phyloP scores from a whole-genome alignment of 2,329 filamentous ascomycete genomes.

The Cytospora schulzeri region DNA sequence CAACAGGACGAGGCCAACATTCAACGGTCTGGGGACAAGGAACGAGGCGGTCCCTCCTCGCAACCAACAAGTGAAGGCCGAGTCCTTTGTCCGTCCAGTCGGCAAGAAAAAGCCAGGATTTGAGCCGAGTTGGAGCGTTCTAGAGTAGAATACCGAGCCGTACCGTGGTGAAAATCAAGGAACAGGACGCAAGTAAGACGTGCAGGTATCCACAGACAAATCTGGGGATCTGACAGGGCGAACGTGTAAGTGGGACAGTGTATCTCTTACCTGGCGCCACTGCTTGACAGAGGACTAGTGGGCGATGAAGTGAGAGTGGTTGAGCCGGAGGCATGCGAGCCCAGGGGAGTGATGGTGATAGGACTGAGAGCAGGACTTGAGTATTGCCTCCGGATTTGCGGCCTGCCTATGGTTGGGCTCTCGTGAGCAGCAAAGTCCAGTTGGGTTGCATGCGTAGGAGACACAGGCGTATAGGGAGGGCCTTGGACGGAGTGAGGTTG shows the following conservation, averaged over 20 bases:
- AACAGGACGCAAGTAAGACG: not conserved
- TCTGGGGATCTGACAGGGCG: not conserved
- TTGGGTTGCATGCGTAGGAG: slow-evolving; percentile 25
- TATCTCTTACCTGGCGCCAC: slow-evolving; percentile 32
- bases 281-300: slow-evolving; percentile 26
- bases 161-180: slow-evolving; percentile 13
- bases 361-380: slow-evolving; percentile 29
- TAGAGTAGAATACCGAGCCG: slow-evolving; percentile 10
- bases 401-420: slow-evolving; percentile 51
- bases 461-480: slow-evolving; percentile 24
- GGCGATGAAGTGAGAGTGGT: slow-evolving; percentile 18
- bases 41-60: slow-evolving; percentile 10
- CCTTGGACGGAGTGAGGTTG: slow-evolving; percentile 6
- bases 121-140: not conserved
- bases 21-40: slow-evolving; percentile 24
- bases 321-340: slow-evolving; percentile 30
- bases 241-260: slow-evolving; percentile 8
- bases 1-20: slow-evolving; percentile 31
- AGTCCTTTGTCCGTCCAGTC: slow-evolving; percentile 2
- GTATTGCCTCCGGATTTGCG: slow-evolving; percentile 29
- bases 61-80: not conserved
- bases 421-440: slow-evolving; percentile 40
- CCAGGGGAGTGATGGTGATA: slow-evolving; percentile 34
- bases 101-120: slow-evolving; percentile 6
- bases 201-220: slow-evolving; percentile 7